Percentiles rank a stretch among this genome's conserved stretches.
phyloP scores from a whole-genome alignment of 176 grass and related monocot genomes.

The Miscanthus lutarioriparius region DNA sequence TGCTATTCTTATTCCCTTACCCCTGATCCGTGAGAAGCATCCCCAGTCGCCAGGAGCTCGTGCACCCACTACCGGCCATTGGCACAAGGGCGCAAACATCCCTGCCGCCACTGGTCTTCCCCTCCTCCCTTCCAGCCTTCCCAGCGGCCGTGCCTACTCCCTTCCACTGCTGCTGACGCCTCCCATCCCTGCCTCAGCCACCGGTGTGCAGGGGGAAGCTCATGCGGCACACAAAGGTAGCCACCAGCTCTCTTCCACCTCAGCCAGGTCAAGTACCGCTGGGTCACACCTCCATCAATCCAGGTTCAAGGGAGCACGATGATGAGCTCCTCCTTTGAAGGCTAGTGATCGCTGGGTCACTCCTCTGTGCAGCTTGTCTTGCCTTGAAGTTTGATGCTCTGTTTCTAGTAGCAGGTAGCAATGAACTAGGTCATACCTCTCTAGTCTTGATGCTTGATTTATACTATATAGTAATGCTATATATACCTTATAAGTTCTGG shows the following conservation, averaged over 20 bases:
- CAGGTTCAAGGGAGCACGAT: not conserved
- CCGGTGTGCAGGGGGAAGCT: not conserved
- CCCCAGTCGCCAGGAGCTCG: no score
- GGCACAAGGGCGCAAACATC: not conserved
- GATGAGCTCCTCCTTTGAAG: not conserved
- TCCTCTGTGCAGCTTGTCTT: not conserved
- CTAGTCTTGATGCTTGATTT: not conserved
- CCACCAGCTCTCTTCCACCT: not conserved
- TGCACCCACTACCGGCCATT: not conserved
- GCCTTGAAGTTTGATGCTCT: not conserved
- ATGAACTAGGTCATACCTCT: not conserved
- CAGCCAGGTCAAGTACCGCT: not conserved
- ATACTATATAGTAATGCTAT: not conserved
- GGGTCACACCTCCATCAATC: not conserved
- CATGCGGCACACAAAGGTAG: not conserved
- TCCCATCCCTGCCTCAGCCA: not conserved
- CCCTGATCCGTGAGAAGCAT: no score
- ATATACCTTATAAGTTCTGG: not conserved
- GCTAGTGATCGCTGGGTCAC: not conserved
- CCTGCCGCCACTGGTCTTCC: not conserved
- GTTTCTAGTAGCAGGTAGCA: not conserved
- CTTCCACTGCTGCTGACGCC: not conserved
- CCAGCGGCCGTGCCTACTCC: not conserved
- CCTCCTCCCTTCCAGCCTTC: not conserved
- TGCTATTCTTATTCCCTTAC: no score